Evolutionary conservation across 2,329 filamentous ascomycete genomes (phyloP), one percentile per base, ranked within the genome.

Genomic region (Trichoderma hamatum): DNA sequence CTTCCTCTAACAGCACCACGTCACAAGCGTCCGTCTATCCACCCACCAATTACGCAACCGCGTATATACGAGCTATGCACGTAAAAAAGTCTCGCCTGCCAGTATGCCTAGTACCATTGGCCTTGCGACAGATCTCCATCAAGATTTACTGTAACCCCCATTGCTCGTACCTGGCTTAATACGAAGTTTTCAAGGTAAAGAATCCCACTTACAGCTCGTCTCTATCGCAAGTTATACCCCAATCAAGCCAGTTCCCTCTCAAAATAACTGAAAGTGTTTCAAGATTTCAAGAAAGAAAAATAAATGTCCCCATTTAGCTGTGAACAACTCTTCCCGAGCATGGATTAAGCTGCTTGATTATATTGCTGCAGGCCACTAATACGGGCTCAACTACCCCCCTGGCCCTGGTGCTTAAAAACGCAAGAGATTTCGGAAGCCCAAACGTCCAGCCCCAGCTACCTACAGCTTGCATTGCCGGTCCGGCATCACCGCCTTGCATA

Each of bases 391-490:
- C 26, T 21, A 9, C 24, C 16, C 32, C 43, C 46, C 60, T 21
- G 21, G 30, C 34, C 60, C 49, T 64, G 46, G 32, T 39, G n/a
- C 19, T 55, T 19, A 36, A 63, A 52, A 63, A 19, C 21, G 36
- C 34, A 66, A n/a, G 36, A 66, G 52, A 65, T 65, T 55, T 46
- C 62, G 62, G 62, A 19, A 43, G 28, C 36, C 24, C 51, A 39
- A 21, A 36, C 36, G 26, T 30, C 19, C 55, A 43, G 39, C 56
- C 65, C 55, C 55, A 32, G 55, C 46, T 10, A 30, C 49, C 30
- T 39, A 46, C 55, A 16, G 19, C 55, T 34, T 67, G 65, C 65
- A 61, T 52, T 67, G 28, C 65, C 65, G 34, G 62, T 43, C 62
- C 51, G 61, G 61, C 51, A 65, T 56, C 62, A 56, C 51, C 62